Base-by-base conservation (phyloP, 1,284 basidiomycete species). In the Caloboletus inedulis region DNA sequence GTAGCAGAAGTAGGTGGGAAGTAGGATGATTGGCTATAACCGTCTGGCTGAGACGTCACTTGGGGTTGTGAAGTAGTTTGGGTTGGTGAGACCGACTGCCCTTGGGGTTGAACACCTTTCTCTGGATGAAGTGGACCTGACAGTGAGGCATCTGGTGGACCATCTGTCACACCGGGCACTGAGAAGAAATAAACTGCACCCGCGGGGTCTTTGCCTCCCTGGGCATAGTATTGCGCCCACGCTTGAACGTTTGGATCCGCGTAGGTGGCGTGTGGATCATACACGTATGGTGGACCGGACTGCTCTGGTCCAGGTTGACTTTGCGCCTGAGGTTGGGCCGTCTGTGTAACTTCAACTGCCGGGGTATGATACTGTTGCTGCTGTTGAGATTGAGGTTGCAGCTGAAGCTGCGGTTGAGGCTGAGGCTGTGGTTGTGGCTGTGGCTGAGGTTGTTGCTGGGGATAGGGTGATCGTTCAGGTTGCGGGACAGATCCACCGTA, bases 161-260 rank as follows among this genome's bases (percentile, higher is more conserved):
- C 42, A 30, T 79, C 81, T 55, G 78, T 85, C 43, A 90, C 74
- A 4, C 87, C 87, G 7, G 87, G 88, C 2, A 90, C 80, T 4
- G 80, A 82, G 49, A 85, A 67, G 62, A 90, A 90, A 69, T 90
- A 90, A 33, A 90, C 84, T 10, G 82, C 73, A 7, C 88, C 88
- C 2, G 84, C 80, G 0, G 75, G 68, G 57, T 89, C 88, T 35
- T 69, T 80, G 3, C 88, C 87, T 25, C 88, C 88, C 52, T 85
- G 80, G 0, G 82, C 81, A 62, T 90, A 90, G 65, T 90, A 91
- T 58, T 82, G 78, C 4, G 87, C 89, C 89, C 88, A 91, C 0
- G 85, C 85, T 60, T 89, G 86, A 8, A 83, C 87, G 58, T 88
- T 88, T 34, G 81, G 77, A 62, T 90, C 87, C 5, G 79, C 65